Evolutionary conservation across 768 basidiomycete species (phyloP).

Genomic region (Candolleomyces eurysporus): DNA sequence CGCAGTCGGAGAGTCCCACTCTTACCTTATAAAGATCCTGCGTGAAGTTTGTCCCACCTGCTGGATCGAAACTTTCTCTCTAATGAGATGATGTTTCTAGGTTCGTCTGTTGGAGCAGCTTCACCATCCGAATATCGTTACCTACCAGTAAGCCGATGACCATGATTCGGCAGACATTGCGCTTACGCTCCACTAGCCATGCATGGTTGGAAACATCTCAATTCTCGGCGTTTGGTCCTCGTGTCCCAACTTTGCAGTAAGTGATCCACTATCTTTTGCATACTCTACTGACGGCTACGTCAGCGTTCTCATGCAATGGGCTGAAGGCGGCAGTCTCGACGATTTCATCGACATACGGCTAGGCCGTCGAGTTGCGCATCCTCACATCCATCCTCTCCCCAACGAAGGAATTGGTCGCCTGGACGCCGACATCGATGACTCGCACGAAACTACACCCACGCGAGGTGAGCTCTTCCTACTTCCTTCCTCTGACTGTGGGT

Average conservation of each 20-base stretch:
- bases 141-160: slow-evolving; percentile 62
- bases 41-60: slow-evolving; percentile 64
- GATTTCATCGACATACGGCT: slow-evolving; percentile 82
- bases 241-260: slow-evolving; percentile 85
- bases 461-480: not conserved
- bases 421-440: slow-evolving; percentile 10
- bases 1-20: slow-evolving; percentile 87
- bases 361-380: slow-evolving; percentile 55
- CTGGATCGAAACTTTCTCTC: slow-evolving; percentile 28
- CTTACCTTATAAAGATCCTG: slow-evolving; percentile 79
- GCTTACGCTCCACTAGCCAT: slow-evolving; percentile 42
- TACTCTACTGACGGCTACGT: not conserved
- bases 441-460: slow-evolving; percentile 6
- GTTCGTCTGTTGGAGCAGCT: slow-evolving; percentile 60
- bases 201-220: slow-evolving; percentile 87
- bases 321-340: slow-evolving; percentile 84
- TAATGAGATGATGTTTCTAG: not conserved
- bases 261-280: slow-evolving; percentile 21
- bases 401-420: slow-evolving; percentile 23
- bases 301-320: slow-evolving; percentile 92
- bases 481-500: not conserved
- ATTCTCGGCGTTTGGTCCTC: slow-evolving; percentile 87
- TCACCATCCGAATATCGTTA: slow-evolving; percentile 91
- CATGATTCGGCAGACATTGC: not conserved
- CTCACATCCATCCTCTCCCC: slow-evolving; percentile 41